A percentile compares a stretch with the other conserved stretches of the same genome.
Evolutionary conservation across 2,329 filamentous ascomycete species (phyloP).

Genomic region (Bertia moriformis): DNA sequence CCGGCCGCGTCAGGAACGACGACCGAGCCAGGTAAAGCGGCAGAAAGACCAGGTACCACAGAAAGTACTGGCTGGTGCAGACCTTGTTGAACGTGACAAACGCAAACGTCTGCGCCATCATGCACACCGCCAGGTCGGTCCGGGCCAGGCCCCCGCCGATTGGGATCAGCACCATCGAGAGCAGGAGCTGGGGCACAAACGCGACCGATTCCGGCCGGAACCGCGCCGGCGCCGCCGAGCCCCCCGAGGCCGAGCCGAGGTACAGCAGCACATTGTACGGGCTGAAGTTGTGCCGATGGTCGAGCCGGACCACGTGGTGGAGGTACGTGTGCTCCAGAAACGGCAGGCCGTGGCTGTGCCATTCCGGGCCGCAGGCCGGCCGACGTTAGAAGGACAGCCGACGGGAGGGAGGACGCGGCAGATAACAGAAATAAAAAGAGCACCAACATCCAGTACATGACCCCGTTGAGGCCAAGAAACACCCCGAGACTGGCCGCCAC

Average conservation of each 20-base stretch:
- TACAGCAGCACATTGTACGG: slow-evolving; percentile 90
- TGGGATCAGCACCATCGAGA: slow-evolving; percentile 66
- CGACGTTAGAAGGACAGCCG: background rate
- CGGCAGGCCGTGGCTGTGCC: slow-evolving; percentile 53
- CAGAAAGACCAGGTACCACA: slow-evolving; percentile 92
- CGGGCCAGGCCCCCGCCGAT: slow-evolving; percentile 67
- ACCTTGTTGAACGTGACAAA: slow-evolving; percentile 99
- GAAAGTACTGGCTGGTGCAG: slow-evolving; percentile 97
- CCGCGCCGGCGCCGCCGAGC: slow-evolving; percentile 3
- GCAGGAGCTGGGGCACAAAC: slow-evolving; percentile 73
- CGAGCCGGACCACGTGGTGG: slow-evolving; percentile 81
- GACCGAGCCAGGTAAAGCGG: slow-evolving; percentile 80
- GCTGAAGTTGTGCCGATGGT: slow-evolving; percentile 97
- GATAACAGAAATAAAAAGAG: slow-evolving; percentile 20
- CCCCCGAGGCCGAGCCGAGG: slow-evolving; percentile 51
- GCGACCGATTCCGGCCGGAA: slow-evolving; percentile 60
- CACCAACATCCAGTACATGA: slow-evolving; percentile 72
- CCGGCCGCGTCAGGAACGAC: slow-evolving; percentile 45
- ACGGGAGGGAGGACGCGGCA: slow-evolving; percentile 2
- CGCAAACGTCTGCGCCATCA: slow-evolving; percentile 91
- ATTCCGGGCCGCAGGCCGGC: too few relatives aligned
- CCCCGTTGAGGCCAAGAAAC: slow-evolving; percentile 58
- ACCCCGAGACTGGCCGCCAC: slow-evolving; percentile 52
- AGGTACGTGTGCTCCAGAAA: slow-evolving; percentile 86
- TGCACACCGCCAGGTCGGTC: slow-evolving; percentile 64